phyloP scores from a whole-genome alignment of 2,329 filamentous ascomycete genomes.

The Beauveria australis region DNA sequence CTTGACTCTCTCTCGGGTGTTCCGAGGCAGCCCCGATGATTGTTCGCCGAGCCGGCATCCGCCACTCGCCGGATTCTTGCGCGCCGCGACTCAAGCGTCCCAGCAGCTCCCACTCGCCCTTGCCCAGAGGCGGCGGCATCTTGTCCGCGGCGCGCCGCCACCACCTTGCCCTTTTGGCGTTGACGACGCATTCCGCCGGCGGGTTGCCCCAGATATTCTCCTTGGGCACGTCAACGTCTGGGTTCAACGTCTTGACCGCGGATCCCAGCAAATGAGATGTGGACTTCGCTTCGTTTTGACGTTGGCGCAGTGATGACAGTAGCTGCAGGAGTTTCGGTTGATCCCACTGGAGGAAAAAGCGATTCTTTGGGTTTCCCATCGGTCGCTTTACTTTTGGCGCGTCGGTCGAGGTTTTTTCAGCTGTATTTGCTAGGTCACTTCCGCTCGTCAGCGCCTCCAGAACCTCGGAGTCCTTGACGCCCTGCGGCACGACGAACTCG shows the following conservation, averaged over 20 bases:
- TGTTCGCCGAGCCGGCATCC: slow-evolving; percentile 21
- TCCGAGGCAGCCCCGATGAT: background rate
- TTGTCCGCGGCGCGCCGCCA: slow-evolving; percentile 39
- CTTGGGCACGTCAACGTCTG: slow-evolving; percentile 28
- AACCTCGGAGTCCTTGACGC: slow-evolving; percentile 32
- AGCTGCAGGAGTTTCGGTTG: slow-evolving; percentile 34
- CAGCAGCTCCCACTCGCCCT: slow-evolving; percentile 48
- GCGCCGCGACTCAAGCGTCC: slow-evolving; percentile 35
- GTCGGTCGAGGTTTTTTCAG: background rate
- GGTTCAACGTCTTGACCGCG: slow-evolving; percentile 24
- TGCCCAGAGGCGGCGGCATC: slow-evolving; percentile 45
- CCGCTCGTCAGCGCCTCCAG: slow-evolving; percentile 27
- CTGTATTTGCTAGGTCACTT: background rate
- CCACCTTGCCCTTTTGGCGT: slow-evolving; percentile 37
- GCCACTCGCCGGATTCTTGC: slow-evolving; percentile 28
- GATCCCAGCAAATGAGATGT: slow-evolving; percentile 19
- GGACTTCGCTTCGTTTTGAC: slow-evolving; percentile 20
- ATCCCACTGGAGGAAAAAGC: slow-evolving; percentile 43
- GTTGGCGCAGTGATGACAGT: slow-evolving; percentile 32
- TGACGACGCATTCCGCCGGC: slow-evolving; percentile 27
- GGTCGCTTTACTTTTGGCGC: slow-evolving; percentile 9
- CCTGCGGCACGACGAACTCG: slow-evolving; percentile 27
- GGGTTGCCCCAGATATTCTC: slow-evolving; percentile 43
- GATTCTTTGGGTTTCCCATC: slow-evolving; percentile 10
- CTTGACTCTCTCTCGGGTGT: background rate